Evolutionary conservation across 176 grass and related monocot genomes (phyloP).

Genomic region (Areca catechu): DNA sequence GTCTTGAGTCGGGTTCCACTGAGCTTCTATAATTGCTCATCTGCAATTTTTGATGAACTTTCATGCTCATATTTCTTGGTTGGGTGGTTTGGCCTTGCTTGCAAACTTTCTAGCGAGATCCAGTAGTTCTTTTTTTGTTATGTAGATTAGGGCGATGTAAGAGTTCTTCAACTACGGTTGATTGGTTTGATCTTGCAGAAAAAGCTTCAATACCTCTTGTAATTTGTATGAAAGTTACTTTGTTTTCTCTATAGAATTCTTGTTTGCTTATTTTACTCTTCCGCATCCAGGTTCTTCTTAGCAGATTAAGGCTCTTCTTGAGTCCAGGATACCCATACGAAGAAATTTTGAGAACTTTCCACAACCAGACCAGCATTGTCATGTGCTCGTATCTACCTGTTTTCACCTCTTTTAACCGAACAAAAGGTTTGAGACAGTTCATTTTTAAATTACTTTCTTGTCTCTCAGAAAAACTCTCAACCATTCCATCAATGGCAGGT

Average conservation of each 20-base stretch:
- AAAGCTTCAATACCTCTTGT: not conserved
- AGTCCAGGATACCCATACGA: slow-evolving; percentile 96
- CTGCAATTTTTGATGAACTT: no score
- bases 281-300: slow-evolving; percentile 69
- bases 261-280: slow-evolving; percentile 9
- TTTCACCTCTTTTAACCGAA: slow-evolving; percentile 79
- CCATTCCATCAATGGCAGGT: slow-evolving; percentile 36
- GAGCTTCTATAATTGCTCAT: no score
- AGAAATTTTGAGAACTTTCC: slow-evolving; percentile 80
- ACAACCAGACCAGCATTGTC: slow-evolving; percentile 85
- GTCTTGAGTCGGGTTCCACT: no score
- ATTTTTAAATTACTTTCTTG: not conserved
- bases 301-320: slow-evolving; percentile 89
- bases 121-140: no score
- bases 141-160: no score
- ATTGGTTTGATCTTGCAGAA: not conserved
- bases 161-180: no score
- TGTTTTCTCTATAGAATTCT: no score
- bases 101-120: no score
- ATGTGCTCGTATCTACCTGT: slow-evolving; percentile 94
- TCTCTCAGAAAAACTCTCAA: not conserved
- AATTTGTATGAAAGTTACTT: not conserved
- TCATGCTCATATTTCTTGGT: no score
- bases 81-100: no score
- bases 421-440: slow-evolving; percentile 40